Percentiles rank a stretch among this genome's conserved stretches.
These are phyloP conservation scores for Austroboletus niveus DNA, from an alignment of 1,284 basidiomycete species.

Conservation along the genomic window DNA sequence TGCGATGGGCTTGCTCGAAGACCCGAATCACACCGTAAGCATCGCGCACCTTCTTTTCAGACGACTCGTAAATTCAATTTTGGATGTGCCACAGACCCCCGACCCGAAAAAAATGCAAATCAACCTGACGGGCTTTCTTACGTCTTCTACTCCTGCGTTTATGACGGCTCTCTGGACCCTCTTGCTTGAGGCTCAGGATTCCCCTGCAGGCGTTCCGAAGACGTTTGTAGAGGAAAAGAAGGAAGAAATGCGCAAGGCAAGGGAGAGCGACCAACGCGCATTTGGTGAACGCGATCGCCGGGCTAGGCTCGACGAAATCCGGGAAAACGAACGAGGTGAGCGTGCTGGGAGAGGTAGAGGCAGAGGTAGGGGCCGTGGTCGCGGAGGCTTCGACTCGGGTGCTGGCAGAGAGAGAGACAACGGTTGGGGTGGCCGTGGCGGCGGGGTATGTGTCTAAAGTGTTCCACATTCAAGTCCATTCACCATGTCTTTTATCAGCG, in stretches of 20 bases:
- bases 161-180: slow-evolving; percentile 90
- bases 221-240: slow-evolving; percentile 97
- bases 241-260: slow-evolving; percentile 81
- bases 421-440: slow-evolving; percentile 40
- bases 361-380: slow-evolving; percentile 46
- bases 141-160: slow-evolving; percentile 76
- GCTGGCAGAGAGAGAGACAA: slow-evolving; percentile 39
- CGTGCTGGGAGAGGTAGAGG: slow-evolving; percentile 48
- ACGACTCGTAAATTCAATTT: neutral
- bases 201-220: slow-evolving; percentile 88
- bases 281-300: slow-evolving; percentile 73
- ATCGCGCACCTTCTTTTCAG: neutral
- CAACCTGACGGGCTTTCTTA: slow-evolving; percentile 88
- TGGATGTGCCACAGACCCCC: slow-evolving; percentile 56
- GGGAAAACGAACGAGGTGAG: slow-evolving; percentile 51
- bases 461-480: slow-evolving; percentile 5
- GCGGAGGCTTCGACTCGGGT: slow-evolving; percentile 35
- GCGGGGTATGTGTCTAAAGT: slow-evolving; percentile 39
- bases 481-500: slow-evolving; percentile 32
- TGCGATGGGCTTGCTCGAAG: slow-evolving; percentile 90
- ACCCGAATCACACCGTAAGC: slow-evolving; percentile 76
- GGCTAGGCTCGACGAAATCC: slow-evolving; percentile 64
- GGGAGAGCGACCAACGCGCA: slow-evolving; percentile 66
- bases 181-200: slow-evolving; percentile 86
- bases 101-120: slow-evolving; percentile 97